These are phyloP conservation scores for Trichosporon sp. DNA, from an alignment of 1,284 basidiomycete species.

Conservation along the genomic window DNA sequence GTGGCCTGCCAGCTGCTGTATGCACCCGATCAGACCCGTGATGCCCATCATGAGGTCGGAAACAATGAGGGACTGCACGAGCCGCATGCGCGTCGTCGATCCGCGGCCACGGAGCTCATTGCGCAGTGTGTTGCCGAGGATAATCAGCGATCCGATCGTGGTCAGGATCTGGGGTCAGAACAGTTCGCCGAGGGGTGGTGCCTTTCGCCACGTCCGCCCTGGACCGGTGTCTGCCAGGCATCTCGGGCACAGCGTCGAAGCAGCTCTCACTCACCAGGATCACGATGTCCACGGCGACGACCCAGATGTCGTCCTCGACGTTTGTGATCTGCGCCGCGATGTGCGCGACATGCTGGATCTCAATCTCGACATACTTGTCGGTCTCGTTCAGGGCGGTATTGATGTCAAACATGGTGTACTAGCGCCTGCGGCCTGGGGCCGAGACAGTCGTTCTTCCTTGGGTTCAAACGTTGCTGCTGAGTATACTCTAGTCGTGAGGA, in stretches of 20 bases:
- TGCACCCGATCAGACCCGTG: slow-evolving; percentile 43
- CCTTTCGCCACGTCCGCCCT: too few species aligned
- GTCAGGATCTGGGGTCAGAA: slow-evolving; percentile 36
- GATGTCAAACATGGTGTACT: slow-evolving; percentile 9
- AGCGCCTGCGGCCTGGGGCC: neutral
- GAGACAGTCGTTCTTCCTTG: neutral
- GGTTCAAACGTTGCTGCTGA: neutral
- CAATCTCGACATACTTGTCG: neutral
- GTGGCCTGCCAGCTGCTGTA: slow-evolving; percentile 35
- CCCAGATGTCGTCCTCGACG: slow-evolving; percentile 43
- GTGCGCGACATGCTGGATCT: slow-evolving; percentile 20
- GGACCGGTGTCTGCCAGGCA: too few species aligned
- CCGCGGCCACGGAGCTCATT: slow-evolving; percentile 47
- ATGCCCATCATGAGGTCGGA: slow-evolving; percentile 52
- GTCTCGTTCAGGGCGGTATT: neutral
- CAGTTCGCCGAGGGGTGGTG: too few species aligned
- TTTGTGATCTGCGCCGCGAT: slow-evolving; percentile 25
- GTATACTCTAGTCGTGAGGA: neutral
- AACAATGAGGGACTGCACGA: slow-evolving; percentile 54
- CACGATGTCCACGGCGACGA: slow-evolving; percentile 47
- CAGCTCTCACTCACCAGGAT: slow-evolving; percentile 43
- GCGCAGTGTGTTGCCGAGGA: slow-evolving; percentile 43
- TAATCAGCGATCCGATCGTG: slow-evolving; percentile 45
- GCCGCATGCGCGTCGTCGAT: slow-evolving; percentile 51
- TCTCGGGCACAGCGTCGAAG: too few species aligned